Base-by-base conservation (phyloP, 2,329 filamentous ascomycete genomes). In the Phialocephala subalpina region DNA sequence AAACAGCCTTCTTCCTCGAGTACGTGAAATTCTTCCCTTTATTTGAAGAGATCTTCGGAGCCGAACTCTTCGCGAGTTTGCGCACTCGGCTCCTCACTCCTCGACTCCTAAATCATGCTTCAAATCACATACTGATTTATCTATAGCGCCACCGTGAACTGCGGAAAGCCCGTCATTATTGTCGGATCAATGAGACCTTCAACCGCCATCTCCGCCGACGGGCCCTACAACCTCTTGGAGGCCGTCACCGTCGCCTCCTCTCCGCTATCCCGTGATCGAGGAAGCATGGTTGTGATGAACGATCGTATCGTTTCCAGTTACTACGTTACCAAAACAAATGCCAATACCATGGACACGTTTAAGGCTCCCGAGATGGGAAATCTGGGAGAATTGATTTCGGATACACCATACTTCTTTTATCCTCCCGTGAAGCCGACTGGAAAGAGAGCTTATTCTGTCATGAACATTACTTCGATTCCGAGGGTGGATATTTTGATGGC, bases 121-220 rank as follows among this genome's bases (percentile, higher is more conserved):
- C n/a, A n/a, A n/a, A n/a, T n/a, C n/a, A n/a, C n/a, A n/a, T n/a
- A n/a, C n/a, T n/a, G n/a, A n/a, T n/a, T n/a, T n/a, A n/a, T n/a
- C n/a, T n/a, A n/a, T n/a, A n/a, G n/a, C 68, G 77, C 86, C 3
- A 87, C 85, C 0, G 74, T 89, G 38, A 82, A 83, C 69, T 85
- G 82, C 52, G 80, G 80, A 35, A 89, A 90, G 75, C 87, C 87
- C 0, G 80, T 90, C 5, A 82, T 90, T 3, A 73, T 87, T 27
- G 87, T 87, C 1, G 87, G 87, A 5, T 83, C 87, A 20, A 90
- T 90, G 87, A 80, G 87, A 11, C 87, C 87, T 4, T 83, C 86
- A 0, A 89, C 87, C 0, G 87, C 86, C 14, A 80, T 89, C 71
- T 86, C 84, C 66, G 87, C 88, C 18, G 88, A 90, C 67, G 88